Percentiles rank a stretch among this genome's conserved stretches.
Conservation (phyloP, 2,329 filamentous ascomycete species). For the Scopulariopsis brevicaulis region DNA sequence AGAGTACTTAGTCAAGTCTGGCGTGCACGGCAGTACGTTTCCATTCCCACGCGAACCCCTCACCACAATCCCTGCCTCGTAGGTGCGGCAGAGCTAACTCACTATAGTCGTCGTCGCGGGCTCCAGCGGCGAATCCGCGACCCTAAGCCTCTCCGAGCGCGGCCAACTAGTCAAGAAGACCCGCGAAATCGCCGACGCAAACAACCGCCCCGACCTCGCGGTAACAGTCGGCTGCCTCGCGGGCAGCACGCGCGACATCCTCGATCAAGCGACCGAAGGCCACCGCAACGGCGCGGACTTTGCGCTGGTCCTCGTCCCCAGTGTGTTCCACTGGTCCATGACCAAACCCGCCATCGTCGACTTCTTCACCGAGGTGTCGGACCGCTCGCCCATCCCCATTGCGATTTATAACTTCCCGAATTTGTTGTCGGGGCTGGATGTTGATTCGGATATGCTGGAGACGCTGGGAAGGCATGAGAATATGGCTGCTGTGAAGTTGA, state of each 20-base stretch:
- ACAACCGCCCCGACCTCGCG: conserved; percentile 43
- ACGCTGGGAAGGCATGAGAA: conserved; percentile 46
- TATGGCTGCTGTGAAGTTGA: conserved; percentile 61
- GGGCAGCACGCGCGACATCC: conserved; percentile 54
- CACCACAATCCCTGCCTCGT: not conserved
- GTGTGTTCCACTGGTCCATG: conserved; percentile 58
- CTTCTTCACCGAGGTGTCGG: conserved; percentile 53
- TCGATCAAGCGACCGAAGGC: conserved; percentile 52
- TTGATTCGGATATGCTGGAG: conserved; percentile 54
- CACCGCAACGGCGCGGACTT: conserved; percentile 54
- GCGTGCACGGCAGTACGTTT: conserved; percentile 33
- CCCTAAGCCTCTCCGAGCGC: conserved; percentile 54
- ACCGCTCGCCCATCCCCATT: conserved; percentile 47
- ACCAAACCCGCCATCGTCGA: conserved; percentile 44
- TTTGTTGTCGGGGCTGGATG: conserved; percentile 54
- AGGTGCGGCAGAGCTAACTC: not conserved
- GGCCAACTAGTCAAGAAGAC: conserved; percentile 48
- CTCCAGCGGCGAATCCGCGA: conserved; percentile 64
- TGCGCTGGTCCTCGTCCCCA: conserved; percentile 55
- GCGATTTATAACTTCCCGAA: conserved; percentile 66
- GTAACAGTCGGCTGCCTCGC: conserved; percentile 58
- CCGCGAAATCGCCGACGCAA: conserved; percentile 44
- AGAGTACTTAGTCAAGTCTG: conserved; percentile 38
- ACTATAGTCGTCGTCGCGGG: conserved; percentile 50
- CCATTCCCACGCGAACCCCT: not conserved